Conservation (phyloP, 768 basidiomycete species). For the Lepiota subincarnata region DNA sequence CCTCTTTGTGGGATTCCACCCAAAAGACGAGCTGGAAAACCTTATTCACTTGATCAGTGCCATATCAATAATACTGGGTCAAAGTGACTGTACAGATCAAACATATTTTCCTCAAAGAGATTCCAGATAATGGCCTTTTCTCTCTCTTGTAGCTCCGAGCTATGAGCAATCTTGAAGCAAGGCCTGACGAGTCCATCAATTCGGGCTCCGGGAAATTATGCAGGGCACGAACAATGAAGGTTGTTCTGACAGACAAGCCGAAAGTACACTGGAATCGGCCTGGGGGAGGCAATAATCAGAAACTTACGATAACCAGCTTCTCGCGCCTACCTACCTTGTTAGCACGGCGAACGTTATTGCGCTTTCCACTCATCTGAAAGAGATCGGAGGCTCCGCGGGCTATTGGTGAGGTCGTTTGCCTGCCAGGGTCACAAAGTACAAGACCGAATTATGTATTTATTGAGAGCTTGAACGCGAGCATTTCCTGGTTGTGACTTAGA, state of each 20-base stretch:
- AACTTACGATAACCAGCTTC: neutral
- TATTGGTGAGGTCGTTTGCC: no score
- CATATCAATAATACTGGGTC: neutral
- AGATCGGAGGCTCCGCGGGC: no score
- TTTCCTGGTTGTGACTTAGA: neutral
- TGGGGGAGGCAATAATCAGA: neutral
- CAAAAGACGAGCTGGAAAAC: constrained; percentile 54
- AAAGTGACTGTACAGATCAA: constrained; percentile 29
- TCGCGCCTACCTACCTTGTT: constrained; percentile 1
- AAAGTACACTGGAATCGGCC: constrained; percentile 11
- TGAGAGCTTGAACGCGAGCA: no score
- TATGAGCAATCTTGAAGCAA: constrained; percentile 15
- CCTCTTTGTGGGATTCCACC: constrained; percentile 60
- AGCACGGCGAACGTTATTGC: constrained; percentile 5
- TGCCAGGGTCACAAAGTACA: neutral
- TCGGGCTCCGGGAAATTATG: neutral
- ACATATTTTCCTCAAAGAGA: constrained; percentile 58
- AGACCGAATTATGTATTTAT: no score
- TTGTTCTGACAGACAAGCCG: constrained; percentile 1
- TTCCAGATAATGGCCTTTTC: constrained; percentile 48
- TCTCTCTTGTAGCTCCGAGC: constrained; percentile 24
- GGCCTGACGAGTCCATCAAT: neutral
- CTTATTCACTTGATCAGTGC: constrained; percentile 27
- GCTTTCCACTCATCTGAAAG: neutral
- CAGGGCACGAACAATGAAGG: neutral